Conservation (phyloP, 495 filamentous ascomycete species). For the Elasticomyces elasticus region DNA sequence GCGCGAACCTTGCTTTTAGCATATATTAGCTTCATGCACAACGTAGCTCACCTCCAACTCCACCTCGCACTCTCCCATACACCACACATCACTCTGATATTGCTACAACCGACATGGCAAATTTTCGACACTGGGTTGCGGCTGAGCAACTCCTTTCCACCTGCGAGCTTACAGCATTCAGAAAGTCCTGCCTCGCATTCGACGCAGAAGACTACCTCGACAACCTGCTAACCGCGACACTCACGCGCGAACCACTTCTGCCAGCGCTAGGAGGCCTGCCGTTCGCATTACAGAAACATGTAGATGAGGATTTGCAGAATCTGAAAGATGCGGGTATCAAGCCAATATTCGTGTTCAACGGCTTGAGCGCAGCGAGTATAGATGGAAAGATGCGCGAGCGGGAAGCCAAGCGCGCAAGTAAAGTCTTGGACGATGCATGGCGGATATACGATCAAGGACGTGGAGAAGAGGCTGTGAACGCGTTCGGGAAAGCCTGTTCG, state of each 20-base stretch:
- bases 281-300: constrained; percentile 58
- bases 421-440: constrained; percentile 48
- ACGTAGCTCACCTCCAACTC: too few relatives aligned
- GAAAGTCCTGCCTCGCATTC: constrained; percentile 65
- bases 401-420: constrained; percentile 19
- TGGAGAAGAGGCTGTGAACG: constrained; percentile 61
- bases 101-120: constrained; percentile 1
- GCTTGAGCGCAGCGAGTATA: constrained; percentile 63
- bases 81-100: too few relatives aligned
- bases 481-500: constrained; percentile 76
- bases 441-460: constrained; percentile 68
- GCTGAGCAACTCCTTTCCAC: neutral
- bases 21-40: too few relatives aligned
- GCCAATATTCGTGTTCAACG: constrained; percentile 82
- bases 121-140: constrained; percentile 19
- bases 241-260: constrained; percentile 72
- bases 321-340: constrained; percentile 54
- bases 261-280: constrained; percentile 84
- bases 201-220: constrained; percentile 85
- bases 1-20: too few relatives aligned
- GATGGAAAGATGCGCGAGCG: constrained; percentile 38
- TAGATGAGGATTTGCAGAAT: constrained; percentile 61
- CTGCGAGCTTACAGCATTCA: constrained; percentile 47
- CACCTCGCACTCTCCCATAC: too few relatives aligned
- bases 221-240: constrained; percentile 55